These are phyloP conservation scores for Anthostomella pinea DNA, from an alignment of 2,329 filamentous ascomycete species.

Conservation along the genomic window DNA sequence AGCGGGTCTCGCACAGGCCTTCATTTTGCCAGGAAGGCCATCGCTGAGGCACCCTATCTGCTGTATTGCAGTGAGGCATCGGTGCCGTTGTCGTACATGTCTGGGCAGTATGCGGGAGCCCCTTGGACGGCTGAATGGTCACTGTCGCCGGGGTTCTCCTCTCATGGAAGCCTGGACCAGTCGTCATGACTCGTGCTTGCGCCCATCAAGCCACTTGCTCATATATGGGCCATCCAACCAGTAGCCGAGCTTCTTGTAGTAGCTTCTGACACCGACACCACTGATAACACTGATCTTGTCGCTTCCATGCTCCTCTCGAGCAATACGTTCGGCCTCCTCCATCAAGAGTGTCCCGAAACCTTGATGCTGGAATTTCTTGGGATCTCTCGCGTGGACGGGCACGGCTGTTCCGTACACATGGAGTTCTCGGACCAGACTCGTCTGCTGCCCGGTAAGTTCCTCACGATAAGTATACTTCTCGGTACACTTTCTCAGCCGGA, in stretches of 20 bases:
- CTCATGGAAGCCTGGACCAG: too few relatives aligned
- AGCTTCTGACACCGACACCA: constrained; percentile 93
- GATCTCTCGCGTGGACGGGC: constrained; percentile 93
- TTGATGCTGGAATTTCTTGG: constrained; percentile 96
- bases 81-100: too few relatives aligned
- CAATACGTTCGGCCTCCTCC: constrained; percentile 97
- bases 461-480: constrained; percentile 88
- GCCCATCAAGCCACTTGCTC: constrained; percentile 61
- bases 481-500: constrained; percentile 87
- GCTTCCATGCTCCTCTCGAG: constrained; percentile 89
- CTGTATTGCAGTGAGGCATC: constrained; percentile 7
- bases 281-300: constrained; percentile 95
- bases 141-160: too few relatives aligned
- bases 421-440: constrained; percentile 87
- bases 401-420: constrained; percentile 97
- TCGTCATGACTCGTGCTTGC: constrained; percentile 23
- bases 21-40: too few relatives aligned
- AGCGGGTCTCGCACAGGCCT: too few relatives aligned
- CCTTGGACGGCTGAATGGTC: neutral
- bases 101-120: neutral
- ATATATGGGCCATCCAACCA: constrained; percentile 89
- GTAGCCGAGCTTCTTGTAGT: constrained; percentile 92
- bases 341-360: constrained; percentile 94
- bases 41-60: neutral
- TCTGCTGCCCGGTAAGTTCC: constrained; percentile 82